Base-by-base conservation (phyloP, 192 early-diverging fungal species). In the Podila clonocystis region DNA sequence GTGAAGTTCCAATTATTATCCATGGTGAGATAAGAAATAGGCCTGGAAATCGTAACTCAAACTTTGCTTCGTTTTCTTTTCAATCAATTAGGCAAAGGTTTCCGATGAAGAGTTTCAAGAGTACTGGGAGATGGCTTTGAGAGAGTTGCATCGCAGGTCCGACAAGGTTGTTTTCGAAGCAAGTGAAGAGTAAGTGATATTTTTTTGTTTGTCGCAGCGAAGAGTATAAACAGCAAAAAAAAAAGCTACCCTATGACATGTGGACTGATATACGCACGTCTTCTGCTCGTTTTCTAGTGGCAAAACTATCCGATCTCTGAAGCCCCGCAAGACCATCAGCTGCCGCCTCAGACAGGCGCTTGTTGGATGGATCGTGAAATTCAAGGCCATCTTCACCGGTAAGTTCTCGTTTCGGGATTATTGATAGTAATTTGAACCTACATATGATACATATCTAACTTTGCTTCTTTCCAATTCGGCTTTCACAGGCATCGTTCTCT, bases 91-190 rank as follows among this genome's bases (percentile, higher is more conserved):
- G 84, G 45, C 29, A 31, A 70, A 67, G 28, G 60, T 85, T 20
- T 73, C 74, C 5, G 68, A 82, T 22, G 74, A 82, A 11, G 80
- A 82, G 7, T 78, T 82, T 58, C 48, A 59, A 17, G 71, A 82
- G 5, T 82, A 79, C 48, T 85, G 84, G 84, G 41, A 73, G 13
- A 50, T 74, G 4, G 84, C 84, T 7, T 41, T 85, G 58, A 68
- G 34, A 60, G 79, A 82, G 38, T 75, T 70, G 22, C 65, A 15
- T 64, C 70, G 71, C n/a, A 49, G 77, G 58, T 34, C 66, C 7
- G 66, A 72, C 48, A 73, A 63, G 33, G 36, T 80, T 58, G 29
- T 58, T 7, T 72, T 80, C 65, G 77, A 80, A 57, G 22, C 66
- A 70, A 12, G 28, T 73, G 38, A n/a, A 55, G 22, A 55, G 52